A percentile compares a stretch with the other conserved stretches of the same genome.
phyloP scores from a whole-genome alignment of 192 early-diverging fungal genomes.

The Coemansia erecta region DNA sequence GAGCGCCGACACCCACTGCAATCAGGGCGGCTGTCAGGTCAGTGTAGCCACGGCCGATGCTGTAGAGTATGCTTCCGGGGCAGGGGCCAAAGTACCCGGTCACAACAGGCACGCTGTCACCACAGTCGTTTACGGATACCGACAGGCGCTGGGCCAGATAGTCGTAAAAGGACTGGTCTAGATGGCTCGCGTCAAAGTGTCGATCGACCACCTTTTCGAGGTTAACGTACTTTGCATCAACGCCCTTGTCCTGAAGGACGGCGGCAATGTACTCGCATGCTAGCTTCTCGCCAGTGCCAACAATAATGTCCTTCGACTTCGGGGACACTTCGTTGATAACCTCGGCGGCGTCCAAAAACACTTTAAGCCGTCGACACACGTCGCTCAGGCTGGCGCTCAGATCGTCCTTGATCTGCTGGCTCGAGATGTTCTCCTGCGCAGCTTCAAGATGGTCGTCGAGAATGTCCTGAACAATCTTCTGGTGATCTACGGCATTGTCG shows the following conservation, averaged over 20 bases:
- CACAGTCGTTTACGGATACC: constrained; percentile 57
- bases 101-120: constrained; percentile 81
- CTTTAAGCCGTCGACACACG: constrained; percentile 74
- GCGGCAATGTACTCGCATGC: constrained; percentile 87
- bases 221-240: constrained; percentile 82
- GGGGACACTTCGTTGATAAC: constrained; percentile 98
- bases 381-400: constrained; percentile 65
- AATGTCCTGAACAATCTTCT: constrained; percentile 81
- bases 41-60: constrained; percentile 96
- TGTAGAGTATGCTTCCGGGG: constrained; percentile 85
- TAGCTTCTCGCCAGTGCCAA: constrained; percentile 92
- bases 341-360: constrained; percentile 90
- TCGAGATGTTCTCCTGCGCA: constrained; percentile 56
- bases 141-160: constrained; percentile 75
- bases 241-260: constrained; percentile 72
- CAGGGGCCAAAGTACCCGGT: constrained; percentile 98
- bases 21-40: constrained; percentile 95
- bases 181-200: constrained; percentile 70
- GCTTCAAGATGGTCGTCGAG: constrained; percentile 76
- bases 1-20: constrained; percentile 83
- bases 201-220: constrained; percentile 82
- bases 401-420: constrained; percentile 52
- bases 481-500: constrained; percentile 48
- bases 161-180: constrained; percentile 97
- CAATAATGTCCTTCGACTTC: constrained; percentile 91